Base-by-base conservation (phyloP, 805 yeast species). In the Candida germanica region DNA sequence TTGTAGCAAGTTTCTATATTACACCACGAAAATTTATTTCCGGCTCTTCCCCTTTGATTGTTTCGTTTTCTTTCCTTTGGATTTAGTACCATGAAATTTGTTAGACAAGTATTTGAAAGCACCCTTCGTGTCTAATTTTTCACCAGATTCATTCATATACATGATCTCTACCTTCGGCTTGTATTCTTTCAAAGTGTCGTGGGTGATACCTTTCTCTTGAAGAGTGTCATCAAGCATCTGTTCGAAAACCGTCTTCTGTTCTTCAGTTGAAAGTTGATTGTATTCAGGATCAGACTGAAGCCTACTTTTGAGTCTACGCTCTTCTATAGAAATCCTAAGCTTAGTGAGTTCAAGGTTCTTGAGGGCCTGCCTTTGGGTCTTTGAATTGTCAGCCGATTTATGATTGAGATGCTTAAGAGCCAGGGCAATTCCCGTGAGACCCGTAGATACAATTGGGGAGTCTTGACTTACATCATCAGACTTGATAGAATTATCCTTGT, bases 81-180 rank as follows among this genome's bases (percentile, higher is more conserved):
- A 26, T 24, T 33, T 41, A 8, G 51, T 64, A 3, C 93, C 94
- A 54, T 87, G 95, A 56, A 85, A 87, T 44, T 79, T 76, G 43
- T 83, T 89, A 3, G 93, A 82, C 31, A 86, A 59, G 42, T 75
- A 75, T 59, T 84, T 86, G 64, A 75, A 87, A 1, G 95, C 95
- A 41, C 80, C 80, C 50, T 82, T 84, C 3, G 80, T 68, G 20
- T 69, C 61, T 18, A 87, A 57, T 14, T 65, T 64, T 21, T 73
- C 64, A 1, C 95, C 95, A 2, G 58, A 48, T 17, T 77, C 80
- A 53, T 86, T 94, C 13, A 66, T 70, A 55, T 86, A 83, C 17
- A 66, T 70, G 3, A 87, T 49, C 16, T 61, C 58, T n/a, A 79
- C 71, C 14, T 64, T 49, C 0, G 81, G 80, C 23, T 65, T 66